These are phyloP conservation scores for Claviceps arundinis DNA, from an alignment of 2,329 filamentous ascomycete genomes.

Conservation along the genomic window DNA sequence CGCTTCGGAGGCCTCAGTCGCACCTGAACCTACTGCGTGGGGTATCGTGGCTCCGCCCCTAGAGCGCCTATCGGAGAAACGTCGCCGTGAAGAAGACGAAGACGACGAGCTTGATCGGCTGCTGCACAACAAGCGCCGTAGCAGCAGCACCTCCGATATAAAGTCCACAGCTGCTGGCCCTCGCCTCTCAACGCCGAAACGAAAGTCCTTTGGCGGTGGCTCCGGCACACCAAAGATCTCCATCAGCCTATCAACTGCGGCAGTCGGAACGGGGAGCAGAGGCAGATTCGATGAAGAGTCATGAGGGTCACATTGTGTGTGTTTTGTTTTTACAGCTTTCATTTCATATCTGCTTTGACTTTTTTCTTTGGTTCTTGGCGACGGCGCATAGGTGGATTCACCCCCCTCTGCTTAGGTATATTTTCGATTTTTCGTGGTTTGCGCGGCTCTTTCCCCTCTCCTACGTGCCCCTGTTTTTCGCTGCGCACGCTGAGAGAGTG, in stretches of 20 bases:
- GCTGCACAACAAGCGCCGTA: slow-evolving; percentile 49
- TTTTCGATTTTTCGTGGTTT: neutral
- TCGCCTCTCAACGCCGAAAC: slow-evolving; percentile 16
- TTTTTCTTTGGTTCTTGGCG: slow-evolving; percentile 1
- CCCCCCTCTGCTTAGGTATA: neutral
- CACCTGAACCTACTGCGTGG: slow-evolving; percentile 12
- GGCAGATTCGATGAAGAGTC: slow-evolving; percentile 27
- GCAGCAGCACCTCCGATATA: slow-evolving; percentile 38
- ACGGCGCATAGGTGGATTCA: slow-evolving; percentile 7
- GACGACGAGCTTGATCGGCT: slow-evolving; percentile 86
- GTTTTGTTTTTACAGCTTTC: neutral
- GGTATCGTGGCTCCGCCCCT: slow-evolving; percentile 41
- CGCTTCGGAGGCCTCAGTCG: slow-evolving; percentile 21
- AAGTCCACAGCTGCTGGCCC: slow-evolving; percentile 21
- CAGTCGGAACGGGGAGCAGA: slow-evolving; percentile 26
- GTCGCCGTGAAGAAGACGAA: slow-evolving; percentile 75
- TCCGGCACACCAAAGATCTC: slow-evolving; percentile 38
- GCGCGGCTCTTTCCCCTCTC: neutral
- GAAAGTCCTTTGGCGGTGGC: slow-evolving; percentile 29
- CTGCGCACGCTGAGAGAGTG: neutral
- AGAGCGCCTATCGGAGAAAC: slow-evolving; percentile 76
- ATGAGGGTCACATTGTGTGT: slow-evolving; percentile 9
- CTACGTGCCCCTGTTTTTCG: neutral
- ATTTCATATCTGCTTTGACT: neutral
- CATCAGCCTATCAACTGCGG: slow-evolving; percentile 39